Percentiles rank a stretch among this genome's conserved stretches.
These are phyloP conservation scores for Penicillium sp. DNA, from an alignment of 2,329 filamentous ascomycete species.

Conservation along the genomic window DNA sequence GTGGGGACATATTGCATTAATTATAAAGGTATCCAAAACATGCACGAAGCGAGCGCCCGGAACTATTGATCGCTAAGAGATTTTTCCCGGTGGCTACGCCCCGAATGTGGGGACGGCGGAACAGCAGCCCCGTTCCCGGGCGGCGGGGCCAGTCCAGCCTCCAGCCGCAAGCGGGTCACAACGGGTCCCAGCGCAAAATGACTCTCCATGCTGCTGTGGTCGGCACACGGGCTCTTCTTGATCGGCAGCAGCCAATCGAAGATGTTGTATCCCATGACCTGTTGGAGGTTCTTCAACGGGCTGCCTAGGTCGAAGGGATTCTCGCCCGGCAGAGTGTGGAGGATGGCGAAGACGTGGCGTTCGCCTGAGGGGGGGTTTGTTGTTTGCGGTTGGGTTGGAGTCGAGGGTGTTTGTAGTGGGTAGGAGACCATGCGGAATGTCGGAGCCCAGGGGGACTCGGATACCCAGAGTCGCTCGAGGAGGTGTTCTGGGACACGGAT, in stretches of 20 bases:
- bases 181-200: conserved; percentile 67
- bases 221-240: conserved; percentile 69
- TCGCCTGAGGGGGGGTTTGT: conserved; percentile 48
- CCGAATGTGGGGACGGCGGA: conserved; percentile 1
- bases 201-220: conserved; percentile 64
- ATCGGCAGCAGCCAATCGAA: conserved; percentile 82
- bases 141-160: conserved; percentile 39
- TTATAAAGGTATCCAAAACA: conserved; percentile 3
- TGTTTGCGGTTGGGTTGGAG: conserved; percentile 18
- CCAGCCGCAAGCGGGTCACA: conserved; percentile 56
- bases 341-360: conserved; percentile 72
- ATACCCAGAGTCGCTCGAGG: conserved; percentile 31
- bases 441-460: conserved; percentile 37
- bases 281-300: conserved; percentile 66
- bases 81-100: conserved; percentile 1
- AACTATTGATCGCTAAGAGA: neutral
- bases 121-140: conserved; percentile 5
- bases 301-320: conserved; percentile 82
- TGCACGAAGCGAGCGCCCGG: neutral
- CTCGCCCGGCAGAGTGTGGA: conserved; percentile 69
- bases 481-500: conserved; percentile 62
- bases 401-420: conserved; percentile 35
- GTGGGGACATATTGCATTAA: neutral
- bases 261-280: conserved; percentile 71
- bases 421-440: conserved; percentile 45